Base-by-base conservation (phyloP, 441 rosid genomes). In the Pelargonium australe region DNA sequence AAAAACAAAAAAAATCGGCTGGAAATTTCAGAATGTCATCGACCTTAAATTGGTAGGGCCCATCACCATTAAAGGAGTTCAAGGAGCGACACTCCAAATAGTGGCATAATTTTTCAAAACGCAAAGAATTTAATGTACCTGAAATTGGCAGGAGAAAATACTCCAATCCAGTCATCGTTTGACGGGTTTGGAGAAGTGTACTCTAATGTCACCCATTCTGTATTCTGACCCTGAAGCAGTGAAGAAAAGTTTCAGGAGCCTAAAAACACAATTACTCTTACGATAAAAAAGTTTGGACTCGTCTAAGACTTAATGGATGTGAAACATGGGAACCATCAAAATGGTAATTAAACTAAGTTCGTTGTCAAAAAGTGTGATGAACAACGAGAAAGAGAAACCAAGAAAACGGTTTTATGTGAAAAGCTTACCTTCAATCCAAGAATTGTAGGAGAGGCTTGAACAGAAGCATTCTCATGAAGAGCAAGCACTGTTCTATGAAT, bases 121-220 rank as follows among this genome's bases (percentile, higher is more conserved):
- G 13, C 63, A 57, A 57, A 57, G 28, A 57, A 2, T 1, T 57
- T 19, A 37, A 6, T 17, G 28, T 71, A 91, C 96, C 85, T 75
- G 84, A 90, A 85, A 45, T 83, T 83, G 4, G 88, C 87, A 3
- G 96, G 96, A 28, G 96, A 90, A 64, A 88, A 90, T 58, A 88
- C 91, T 70, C 88, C 96, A 45, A 90, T 68, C 96, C 96, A 90
- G 68, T 90, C 92, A 65, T 81, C 81, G 25, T 23, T 17, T 57
- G 80, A 40, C 5, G 87, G 83, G 7, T 79, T 66, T 3, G 84
- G 84, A 58, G 75, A 75, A 43, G 67, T 68, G 49, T 87, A 72
- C 60, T 68, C 70, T 71, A 90, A 84, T 23, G 80, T 58, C 31
- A 84, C 84, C 92, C 89, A 80, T 77, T 88, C 81, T 69, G 85